Base-by-base conservation (phyloP, 1,284 basidiomycete species). In the Gomphus bonarii region DNA sequence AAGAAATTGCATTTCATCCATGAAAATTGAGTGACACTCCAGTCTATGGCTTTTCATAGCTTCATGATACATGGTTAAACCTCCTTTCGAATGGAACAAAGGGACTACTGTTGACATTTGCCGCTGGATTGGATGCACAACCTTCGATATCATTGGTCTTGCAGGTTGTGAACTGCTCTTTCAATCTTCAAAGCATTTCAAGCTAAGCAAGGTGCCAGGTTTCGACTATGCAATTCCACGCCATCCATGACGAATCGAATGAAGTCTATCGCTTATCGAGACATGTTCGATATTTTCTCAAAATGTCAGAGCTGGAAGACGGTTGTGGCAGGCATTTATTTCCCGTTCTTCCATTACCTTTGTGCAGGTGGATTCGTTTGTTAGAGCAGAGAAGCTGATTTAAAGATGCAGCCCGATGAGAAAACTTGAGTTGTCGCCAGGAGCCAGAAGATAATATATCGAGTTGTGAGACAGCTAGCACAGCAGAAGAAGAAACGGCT, bases 201-300 rank as follows among this genome's bases (percentile, higher is more conserved):
- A 5, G 30, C 55, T 10, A 54, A 54, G 28, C 38, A 18, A 28
- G 16, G 8, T 6, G 11, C 16, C 46, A 88, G 88, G 85, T 0
- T 91, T 91, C 63, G 85, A 83, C 61, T 91, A 91, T 63, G 71
- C 81, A n/a, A 54, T 90, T 91, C 69, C 82, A 87, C 58, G 82
- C 88, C 0, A 84, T 91, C 42, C 76, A 85, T 48, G 75, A 87
- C 57, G 85, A 88, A 63, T 73, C 80, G 1, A 86, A 90, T 60
- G 83, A 87, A 63, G 75, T 91, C 5, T 85, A 90, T 61, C 67
- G 87, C 88, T 0, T 91, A 89, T 69, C 84, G 80, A 63, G 82
- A 88, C 53, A 89, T 91, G 87, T 90, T 90, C 61, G 85, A 86
- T 63, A 72, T 79, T 16, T 67, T 88, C 14, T 80, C 82, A 1